A percentile compares a stretch with the other conserved stretches of the same genome.
phyloP scores from a whole-genome alignment of 495 filamentous ascomycete genomes.

The Penicillium lividum region DNA sequence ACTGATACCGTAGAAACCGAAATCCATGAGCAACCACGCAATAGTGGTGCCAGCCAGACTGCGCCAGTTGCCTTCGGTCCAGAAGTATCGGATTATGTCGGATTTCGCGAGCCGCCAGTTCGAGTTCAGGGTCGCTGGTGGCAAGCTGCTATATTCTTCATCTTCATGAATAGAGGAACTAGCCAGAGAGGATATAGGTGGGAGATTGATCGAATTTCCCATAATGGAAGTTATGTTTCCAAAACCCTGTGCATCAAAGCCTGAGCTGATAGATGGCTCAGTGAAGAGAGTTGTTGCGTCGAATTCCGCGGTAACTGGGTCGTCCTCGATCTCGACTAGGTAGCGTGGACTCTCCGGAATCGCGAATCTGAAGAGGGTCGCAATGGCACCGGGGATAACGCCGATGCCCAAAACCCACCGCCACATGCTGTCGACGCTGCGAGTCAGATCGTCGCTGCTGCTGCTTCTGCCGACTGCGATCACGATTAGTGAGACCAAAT shows the following conservation, averaged over 20 bases:
- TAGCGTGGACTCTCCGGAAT: constrained; percentile 66
- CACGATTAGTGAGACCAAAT: constrained; percentile 51
- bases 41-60: constrained; percentile 50
- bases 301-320: constrained; percentile 47
- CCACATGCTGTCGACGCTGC: constrained; percentile 55
- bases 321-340: constrained; percentile 52
- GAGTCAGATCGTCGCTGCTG: constrained; percentile 32
- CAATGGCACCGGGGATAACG: constrained; percentile 59
- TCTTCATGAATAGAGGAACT: constrained; percentile 29
- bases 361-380: constrained; percentile 57
- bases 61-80: constrained; percentile 53
- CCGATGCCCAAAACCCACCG: constrained; percentile 61
- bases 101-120: constrained; percentile 43
- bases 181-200: constrained; percentile 27
- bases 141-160: constrained; percentile 22
- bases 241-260: constrained; percentile 17
- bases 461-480: constrained; percentile 38
- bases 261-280: constrained; percentile 21
- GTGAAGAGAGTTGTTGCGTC: constrained; percentile 45
- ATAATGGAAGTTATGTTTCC: constrained; percentile 7
- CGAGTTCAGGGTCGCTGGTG: constrained; percentile 44
- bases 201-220: constrained; percentile 26
- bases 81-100: constrained; percentile 51
- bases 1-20: constrained; percentile 58
- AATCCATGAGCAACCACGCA: constrained; percentile 55